Evolutionary conservation across 2,329 filamentous ascomycete species (phyloP), one percentile per base, ranked within the genome.

Genomic region (Didymella sp.): DNA sequence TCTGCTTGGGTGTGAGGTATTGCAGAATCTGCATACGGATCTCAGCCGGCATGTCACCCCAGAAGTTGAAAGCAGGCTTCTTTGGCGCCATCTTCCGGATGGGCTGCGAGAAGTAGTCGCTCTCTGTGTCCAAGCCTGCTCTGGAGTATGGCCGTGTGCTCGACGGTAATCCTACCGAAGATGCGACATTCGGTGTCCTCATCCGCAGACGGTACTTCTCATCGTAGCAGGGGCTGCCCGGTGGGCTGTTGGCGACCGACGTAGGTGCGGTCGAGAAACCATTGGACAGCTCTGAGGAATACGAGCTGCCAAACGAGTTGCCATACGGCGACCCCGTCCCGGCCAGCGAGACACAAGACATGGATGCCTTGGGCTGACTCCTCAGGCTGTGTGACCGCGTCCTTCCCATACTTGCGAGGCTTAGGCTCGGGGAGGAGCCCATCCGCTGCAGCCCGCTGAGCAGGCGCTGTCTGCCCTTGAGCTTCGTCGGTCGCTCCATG

Each of bases 1-100:
- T 84, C 72, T 98, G 89, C 70, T 88, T 92, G 0, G 93, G 92
- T 25, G 82, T 81, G 19, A 98, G 81, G 67, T 89, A 92, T 5
- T 86, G 83, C 55, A 98, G 83, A 47, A 97, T 87, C 38, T 90
- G 81, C 66, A 96, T 82, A 64, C 89, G 88, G 52, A 98, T 82
- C 78, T 99, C 95, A 44, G 87, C 81, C 0, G 95, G 95, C 81
- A 98, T 85, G 38, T 85, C 84, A 12, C 81, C 84, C 92, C 93
- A 97, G 63, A 96, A 90, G 63, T 89, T 86, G 73, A 87, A 80
- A 54, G 80, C 76, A 43, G 71, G 72, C 54, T 77, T 70, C 51
- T 70, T 73, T 22, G 73, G 68, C 15, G 73, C 64, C 47, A 69
- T 71, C 66, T 75, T 71, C 54, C 63, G 73, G 58, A 77, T 67